Conservation (phyloP, 768 basidiomycete species). For the Leccinellum albellum region DNA sequence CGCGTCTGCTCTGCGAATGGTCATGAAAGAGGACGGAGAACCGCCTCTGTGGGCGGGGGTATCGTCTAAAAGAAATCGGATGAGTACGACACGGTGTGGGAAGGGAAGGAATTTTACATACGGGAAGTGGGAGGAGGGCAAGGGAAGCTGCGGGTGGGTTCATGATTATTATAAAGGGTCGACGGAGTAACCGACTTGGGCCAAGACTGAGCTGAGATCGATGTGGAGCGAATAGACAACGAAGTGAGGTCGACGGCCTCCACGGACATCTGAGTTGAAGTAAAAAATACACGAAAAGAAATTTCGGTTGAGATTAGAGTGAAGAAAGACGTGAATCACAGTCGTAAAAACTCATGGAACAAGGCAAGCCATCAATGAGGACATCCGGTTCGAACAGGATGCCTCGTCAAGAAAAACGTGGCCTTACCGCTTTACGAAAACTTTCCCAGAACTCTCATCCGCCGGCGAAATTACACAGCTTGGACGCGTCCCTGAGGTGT, state of each 20-base stretch:
- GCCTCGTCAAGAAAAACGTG: conserved; percentile 25
- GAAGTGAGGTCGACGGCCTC: conserved; percentile 16
- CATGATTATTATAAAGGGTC: conserved; percentile 19
- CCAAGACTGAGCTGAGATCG: conserved; percentile 10
- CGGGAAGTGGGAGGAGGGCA: conserved; percentile 8
- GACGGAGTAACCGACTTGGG: conserved; percentile 14
- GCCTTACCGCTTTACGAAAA: conserved; percentile 26
- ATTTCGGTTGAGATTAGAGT: conserved; percentile 1
- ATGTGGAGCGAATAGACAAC: conserved; percentile 13
- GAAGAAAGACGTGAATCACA: conserved; percentile 23
- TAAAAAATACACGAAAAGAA: conserved; percentile 18
- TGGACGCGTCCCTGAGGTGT: background rate
- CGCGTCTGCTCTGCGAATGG: conserved; percentile 24
- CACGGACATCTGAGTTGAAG: conserved; percentile 21
- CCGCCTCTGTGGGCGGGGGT: conserved; percentile 7
- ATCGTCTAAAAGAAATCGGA: conserved; percentile 25
- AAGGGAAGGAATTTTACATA: conserved; percentile 15
- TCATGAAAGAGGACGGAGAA: conserved; percentile 33
- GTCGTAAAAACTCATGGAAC: conserved; percentile 30
- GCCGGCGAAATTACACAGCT: conserved; percentile 1
- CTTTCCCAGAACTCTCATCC: conserved; percentile 9
- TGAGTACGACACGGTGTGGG: conserved; percentile 34
- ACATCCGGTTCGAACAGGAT: conserved; percentile 23
- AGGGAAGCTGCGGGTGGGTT: conserved; percentile 1
- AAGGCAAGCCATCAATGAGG: conserved; percentile 26